These are phyloP conservation scores for Botrytis byssoidea DNA, from an alignment of 2,329 filamentous ascomycete genomes.

Conservation along the genomic window DNA sequence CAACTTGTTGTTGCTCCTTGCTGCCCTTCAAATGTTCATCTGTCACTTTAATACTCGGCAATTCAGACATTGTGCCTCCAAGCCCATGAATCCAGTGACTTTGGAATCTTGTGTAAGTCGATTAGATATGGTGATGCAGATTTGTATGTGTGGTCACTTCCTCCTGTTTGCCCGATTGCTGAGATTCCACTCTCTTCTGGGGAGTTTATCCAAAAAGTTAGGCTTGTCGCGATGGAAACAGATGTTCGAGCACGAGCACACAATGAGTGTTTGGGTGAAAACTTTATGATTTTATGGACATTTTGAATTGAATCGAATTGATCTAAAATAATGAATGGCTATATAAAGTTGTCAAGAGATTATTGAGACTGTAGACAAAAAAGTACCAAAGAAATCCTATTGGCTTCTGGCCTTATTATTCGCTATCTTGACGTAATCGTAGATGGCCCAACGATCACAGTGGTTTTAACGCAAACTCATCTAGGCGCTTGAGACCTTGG, in stretches of 20 bases:
- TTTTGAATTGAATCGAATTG: not conserved
- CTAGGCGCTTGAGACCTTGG: not conserved
- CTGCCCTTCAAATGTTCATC: slow-evolving; percentile 31
- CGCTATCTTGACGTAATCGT: slow-evolving; percentile 10
- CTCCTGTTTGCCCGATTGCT: not conserved
- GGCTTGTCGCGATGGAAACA: slow-evolving; percentile 12
- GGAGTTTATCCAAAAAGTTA: not conserved
- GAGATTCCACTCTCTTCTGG: slow-evolving; percentile 1
- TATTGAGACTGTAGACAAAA: not conserved
- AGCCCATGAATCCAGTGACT: slow-evolving; percentile 30
- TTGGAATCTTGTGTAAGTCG: not conserved
- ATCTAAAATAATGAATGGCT: not conserved
- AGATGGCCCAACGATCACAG: not conserved
- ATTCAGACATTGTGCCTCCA: slow-evolving; percentile 34
- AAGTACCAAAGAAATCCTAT: slow-evolving; percentile 2
- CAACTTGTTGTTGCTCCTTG: slow-evolving; percentile 23
- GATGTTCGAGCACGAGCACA: slow-evolving; percentile 15
- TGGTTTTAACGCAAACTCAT: not conserved
- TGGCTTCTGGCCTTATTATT: slow-evolving; percentile 3
- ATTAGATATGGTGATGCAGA: not conserved
- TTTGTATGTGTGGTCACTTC: slow-evolving; percentile 14
- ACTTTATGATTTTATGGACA: not conserved
- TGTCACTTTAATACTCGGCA: slow-evolving; percentile 38
- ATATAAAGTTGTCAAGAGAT: not conserved
- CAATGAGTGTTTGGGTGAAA: slow-evolving; percentile 1